Conservation (phyloP, 371 early-diverging fungal genomes). For the Lichtheimia ornata region DNA sequence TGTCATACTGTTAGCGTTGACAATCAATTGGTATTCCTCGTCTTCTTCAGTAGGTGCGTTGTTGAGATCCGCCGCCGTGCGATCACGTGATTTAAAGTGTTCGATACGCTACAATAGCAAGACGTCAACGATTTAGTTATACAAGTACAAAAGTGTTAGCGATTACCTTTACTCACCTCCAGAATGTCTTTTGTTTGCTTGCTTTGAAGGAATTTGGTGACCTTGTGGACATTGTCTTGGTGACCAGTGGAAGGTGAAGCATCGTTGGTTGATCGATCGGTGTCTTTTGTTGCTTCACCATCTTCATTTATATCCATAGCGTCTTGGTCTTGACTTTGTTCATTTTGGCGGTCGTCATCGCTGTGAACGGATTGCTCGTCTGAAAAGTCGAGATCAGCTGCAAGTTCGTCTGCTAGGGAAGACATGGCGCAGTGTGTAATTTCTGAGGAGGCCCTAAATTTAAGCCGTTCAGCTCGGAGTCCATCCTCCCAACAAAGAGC, state of each 20-base stretch:
- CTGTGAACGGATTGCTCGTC: conserved; percentile 19
- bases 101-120: conserved; percentile 52
- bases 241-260: conserved; percentile 14
- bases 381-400: conserved; percentile 70
- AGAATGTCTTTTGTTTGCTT: conserved; percentile 46
- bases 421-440: conserved; percentile 23
- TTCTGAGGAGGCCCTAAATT: no score
- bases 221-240: conserved; percentile 35
- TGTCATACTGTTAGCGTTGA: conserved; percentile 83
- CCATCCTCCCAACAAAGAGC: not conserved
- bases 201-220: conserved; percentile 44
- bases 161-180: conserved; percentile 24
- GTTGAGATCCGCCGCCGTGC: conserved; percentile 35
- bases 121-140: not conserved
- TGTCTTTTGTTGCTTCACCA: conserved; percentile 31
- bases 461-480: no score
- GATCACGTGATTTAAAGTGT: conserved; percentile 42
- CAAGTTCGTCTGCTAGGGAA: conserved; percentile 75
- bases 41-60: conserved; percentile 74
- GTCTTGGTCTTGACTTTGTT: conserved; percentile 30
- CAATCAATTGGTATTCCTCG: conserved; percentile 88
- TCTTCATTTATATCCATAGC: conserved; percentile 37
- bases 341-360: conserved; percentile 13
- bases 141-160: not conserved
- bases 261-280: conserved; percentile 22